A percentile compares a stretch with the other conserved stretches of the same genome.
These are phyloP conservation scores for Theobroma cacao DNA, from an alignment of 345 rosid species.

Conservation along the genomic window DNA sequence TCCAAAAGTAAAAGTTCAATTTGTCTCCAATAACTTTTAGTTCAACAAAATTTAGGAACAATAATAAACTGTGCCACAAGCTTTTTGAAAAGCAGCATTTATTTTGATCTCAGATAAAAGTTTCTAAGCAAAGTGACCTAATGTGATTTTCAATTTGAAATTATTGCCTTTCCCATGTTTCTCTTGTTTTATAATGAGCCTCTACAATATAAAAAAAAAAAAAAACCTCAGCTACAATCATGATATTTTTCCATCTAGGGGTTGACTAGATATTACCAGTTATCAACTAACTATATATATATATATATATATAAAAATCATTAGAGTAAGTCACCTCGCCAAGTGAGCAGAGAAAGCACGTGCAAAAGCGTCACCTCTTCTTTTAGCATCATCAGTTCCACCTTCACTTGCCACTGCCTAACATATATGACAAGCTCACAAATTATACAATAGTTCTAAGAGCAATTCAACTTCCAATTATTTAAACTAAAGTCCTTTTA, in stretches of 20 bases:
- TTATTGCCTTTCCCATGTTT: not conserved
- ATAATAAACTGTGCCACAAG: not conserved
- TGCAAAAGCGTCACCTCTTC: constrained; percentile 99
- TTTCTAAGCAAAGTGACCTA: not conserved
- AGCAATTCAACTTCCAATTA: not conserved
- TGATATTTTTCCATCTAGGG: not conserved
- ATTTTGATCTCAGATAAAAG: not conserved
- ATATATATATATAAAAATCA: no score
- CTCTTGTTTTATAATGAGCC: not conserved
- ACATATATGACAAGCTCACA: constrained; percentile 21
- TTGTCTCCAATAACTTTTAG: not conserved
- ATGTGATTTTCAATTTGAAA: not conserved
- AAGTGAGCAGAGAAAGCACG: constrained; percentile 99
- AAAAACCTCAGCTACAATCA: not conserved
- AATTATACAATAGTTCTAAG: not conserved
- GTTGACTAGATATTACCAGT: not conserved
- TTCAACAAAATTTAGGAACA: not conserved
- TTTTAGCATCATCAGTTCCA: constrained; percentile 92
- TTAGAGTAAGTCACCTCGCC: constrained; percentile 57
- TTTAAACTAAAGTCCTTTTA: not conserved
- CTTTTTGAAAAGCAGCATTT: not conserved
- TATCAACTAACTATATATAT: not conserved
- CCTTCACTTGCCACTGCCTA: constrained; percentile 99
- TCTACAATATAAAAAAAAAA: not conserved
- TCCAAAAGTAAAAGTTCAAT: not conserved